Percentiles rank a stretch among this genome's conserved stretches.
These are phyloP conservation scores for Psidium friedrichsthalianum DNA, from an alignment of 345 rosid species.

Conservation along the genomic window DNA sequence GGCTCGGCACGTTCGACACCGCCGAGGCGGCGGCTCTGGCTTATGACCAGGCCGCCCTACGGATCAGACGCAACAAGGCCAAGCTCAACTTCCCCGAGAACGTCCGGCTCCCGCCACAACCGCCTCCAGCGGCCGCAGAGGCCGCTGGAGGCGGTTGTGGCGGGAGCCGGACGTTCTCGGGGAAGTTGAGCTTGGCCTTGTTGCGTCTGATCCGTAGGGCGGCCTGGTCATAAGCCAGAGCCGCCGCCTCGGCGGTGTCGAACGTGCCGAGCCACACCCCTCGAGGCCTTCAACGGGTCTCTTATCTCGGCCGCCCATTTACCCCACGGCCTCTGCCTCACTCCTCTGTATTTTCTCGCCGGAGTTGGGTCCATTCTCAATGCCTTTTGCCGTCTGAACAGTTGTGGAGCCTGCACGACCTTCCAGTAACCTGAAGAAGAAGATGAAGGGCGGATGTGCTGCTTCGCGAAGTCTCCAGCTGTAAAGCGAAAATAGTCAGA, in stretches of 20 bases:
- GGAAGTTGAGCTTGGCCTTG: slow-evolving; percentile 91
- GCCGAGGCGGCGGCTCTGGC: slow-evolving; percentile 89
- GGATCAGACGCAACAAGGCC: slow-evolving; percentile 80
- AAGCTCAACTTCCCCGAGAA: slow-evolving; percentile 92
- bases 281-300: slow-evolving; percentile 74
- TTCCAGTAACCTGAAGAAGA: not conserved
- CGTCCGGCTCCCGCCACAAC: slow-evolving; percentile 41
- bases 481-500: not conserved
- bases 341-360: slow-evolving; percentile 69
- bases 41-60: slow-evolving; percentile 78
- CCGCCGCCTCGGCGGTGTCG: slow-evolving; percentile 80
- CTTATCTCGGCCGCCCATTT: slow-evolving; percentile 98
- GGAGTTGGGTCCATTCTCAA: slow-evolving; percentile 17
- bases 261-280: slow-evolving; percentile 94
- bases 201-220: slow-evolving; percentile 77
- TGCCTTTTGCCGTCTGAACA: not conserved
- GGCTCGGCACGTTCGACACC: slow-evolving; percentile 86
- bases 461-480: not conserved
- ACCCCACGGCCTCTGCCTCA: slow-evolving; percentile 91
- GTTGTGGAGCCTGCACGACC: not conserved
- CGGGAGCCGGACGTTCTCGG: slow-evolving; percentile 67
- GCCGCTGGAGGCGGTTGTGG: slow-evolving; percentile 12
- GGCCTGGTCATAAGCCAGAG: slow-evolving; percentile 81
- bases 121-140: slow-evolving; percentile 4
- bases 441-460: not conserved